Base-by-base conservation (phyloP, 2,329 filamentous ascomycete species). In the Exserohilum turcica region DNA sequence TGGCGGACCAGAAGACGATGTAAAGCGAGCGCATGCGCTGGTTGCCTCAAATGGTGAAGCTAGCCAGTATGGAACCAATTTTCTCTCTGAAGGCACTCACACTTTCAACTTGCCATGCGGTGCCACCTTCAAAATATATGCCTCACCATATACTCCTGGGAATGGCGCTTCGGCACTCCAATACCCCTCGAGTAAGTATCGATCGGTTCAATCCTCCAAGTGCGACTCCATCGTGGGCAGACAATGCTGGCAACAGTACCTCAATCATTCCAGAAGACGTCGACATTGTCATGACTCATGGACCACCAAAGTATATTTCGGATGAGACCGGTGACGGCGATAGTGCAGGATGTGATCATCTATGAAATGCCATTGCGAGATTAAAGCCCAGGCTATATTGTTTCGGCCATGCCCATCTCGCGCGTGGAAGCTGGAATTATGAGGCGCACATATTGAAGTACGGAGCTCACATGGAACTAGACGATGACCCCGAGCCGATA, bases 221-320 rank as follows among this genome's bases (percentile, higher is more conserved):
- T 3, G 32, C 42, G 3, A 57, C 64, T 3, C 57, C 60, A 9
- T n/a, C 37, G 19, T 68, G 63, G 56, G 63, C 63, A 2, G 44
- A 51, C 13, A 67, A 65, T 24, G 53, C 59, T 15, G 51, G 50
- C 32, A 70, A 48, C 31, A 43, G 55, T 36, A 51, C 29, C 2
- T 64, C 51, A 3, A 63, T 66, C 48, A 74, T 65, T 15, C 74
- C 76, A 0, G 61, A 61, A 1, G 43, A 54, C 12, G 68, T 84
- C n/a, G 83, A 86, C 63, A 77, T 87, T 13, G 73, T 85, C 49
- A 76, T 86, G 59, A 86, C 84, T 0, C 84, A 87, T 65, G 84
- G 84, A 0, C 85, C 84, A 2, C 82, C 84, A 0, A 67, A 72
- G 13, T 77, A 75, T 1, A 68, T 81, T 3, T 69, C 85, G 1